Evolutionary conservation across 306 rosid genomes (phyloP).

Genomic region (Vigna radiata): DNA sequence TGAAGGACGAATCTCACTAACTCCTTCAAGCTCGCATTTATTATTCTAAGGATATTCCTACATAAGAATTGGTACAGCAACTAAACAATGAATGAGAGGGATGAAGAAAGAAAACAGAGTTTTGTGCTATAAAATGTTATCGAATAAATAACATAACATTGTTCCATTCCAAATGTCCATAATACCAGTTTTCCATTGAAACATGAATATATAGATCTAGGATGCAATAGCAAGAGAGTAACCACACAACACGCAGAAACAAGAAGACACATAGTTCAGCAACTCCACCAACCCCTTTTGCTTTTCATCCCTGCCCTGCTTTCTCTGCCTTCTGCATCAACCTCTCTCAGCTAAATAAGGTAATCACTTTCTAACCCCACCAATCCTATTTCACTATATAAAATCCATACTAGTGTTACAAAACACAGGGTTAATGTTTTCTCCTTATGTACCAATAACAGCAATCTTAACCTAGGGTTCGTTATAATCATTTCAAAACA

Average conservation of each 20-base stretch:
- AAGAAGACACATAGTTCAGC: background rate
- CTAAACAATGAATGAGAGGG: background rate
- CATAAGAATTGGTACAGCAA: background rate
- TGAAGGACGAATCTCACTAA: conserved; percentile 1
- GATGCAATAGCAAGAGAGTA: background rate
- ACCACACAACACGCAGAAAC: background rate
- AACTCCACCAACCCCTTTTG: background rate
- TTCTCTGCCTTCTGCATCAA: conserved; percentile 24
- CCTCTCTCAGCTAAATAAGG: conserved; percentile 34
- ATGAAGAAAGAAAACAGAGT: background rate
- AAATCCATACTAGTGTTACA: no score
- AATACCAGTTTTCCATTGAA: background rate
- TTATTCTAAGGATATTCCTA: conserved; percentile 25
- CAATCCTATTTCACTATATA: no score
- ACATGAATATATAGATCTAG: background rate
- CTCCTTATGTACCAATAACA: no score
- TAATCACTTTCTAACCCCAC: conserved; percentile 28
- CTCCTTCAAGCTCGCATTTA: background rate
- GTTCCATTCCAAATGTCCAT: conserved; percentile 4
- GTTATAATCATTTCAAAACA: no score
- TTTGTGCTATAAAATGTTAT: background rate
- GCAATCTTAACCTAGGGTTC: no score
- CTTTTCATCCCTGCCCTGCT: background rate
- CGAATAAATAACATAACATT: background rate
- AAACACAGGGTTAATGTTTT: no score